Base-by-base conservation (phyloP, 257 asterid species). In the Solanum dulcamara region DNA sequence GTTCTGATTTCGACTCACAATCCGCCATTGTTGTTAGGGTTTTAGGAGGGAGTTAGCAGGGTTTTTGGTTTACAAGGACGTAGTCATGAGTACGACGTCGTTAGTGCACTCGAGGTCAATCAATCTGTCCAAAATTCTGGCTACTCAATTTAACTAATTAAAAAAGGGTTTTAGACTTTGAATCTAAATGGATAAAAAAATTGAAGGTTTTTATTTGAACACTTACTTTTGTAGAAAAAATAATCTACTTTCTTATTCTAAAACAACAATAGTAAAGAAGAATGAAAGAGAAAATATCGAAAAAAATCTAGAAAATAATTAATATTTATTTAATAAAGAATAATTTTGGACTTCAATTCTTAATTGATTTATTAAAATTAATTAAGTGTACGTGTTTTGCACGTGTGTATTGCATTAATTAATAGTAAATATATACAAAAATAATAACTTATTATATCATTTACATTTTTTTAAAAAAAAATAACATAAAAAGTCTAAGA, bases 1-100 rank as follows among this genome's bases (percentile, higher is more conserved):
- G 66, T 48, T 32, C 83, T 48, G 74, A 7, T 51, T 37, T 68
- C 24, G 44, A 22, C 35, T 86, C 84, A 38, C 18, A 64, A 88
- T 88, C 92, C 18, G 84, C 88, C 92, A 88, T 88, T 67, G 50
- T 30, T 81, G 67, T n/a, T 87, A 75, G 87, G 89, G 89, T 66
- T 87, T 84, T 64, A 75, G 86, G 59, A 83, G 46, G n/a, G 42
- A 35, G 71, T 66, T 32, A 66, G 84, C 48, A 15, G 70, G 28
- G 42, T 33, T 64, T 59, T 83, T 38, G 85, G 80, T 55, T 68
- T 81, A 7, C 11, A 64, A 64, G 22, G 38, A 46, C 53, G 33
- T 68, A 32, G 46, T 35, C 77, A 11, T 2, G 5, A 22, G 17
- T 68, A 35, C 79, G 48, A 68, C 79, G 48, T 1, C 79, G 48